Conservation (phyloP, 306 rosid genomes). For the Mucuna pruriens region DNA sequence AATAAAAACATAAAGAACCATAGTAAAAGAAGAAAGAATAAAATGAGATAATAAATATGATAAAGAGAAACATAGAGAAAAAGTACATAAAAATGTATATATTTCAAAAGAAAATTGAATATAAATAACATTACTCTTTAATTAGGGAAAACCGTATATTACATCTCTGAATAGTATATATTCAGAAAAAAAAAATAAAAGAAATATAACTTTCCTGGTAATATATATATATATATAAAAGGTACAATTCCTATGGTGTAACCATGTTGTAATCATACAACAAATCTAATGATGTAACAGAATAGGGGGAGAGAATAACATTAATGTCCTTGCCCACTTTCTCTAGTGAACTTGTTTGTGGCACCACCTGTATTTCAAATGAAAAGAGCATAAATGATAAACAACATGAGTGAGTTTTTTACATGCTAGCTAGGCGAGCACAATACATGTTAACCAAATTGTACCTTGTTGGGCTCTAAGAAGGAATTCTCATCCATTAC, state of each 20-base stretch:
- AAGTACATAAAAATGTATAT: too few relatives aligned
- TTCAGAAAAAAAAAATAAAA: too few relatives aligned
- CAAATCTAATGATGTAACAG: slow-evolving; percentile 61
- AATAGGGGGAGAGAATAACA: slow-evolving; percentile 45
- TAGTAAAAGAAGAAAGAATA: too few relatives aligned
- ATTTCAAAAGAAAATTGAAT: too few relatives aligned
- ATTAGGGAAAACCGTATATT: too few relatives aligned
- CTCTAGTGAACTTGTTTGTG: slow-evolving; percentile 34
- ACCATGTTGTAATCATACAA: not conserved
- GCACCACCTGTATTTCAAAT: slow-evolving; percentile 48
- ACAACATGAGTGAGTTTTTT: not conserved
- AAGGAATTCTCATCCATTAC: slow-evolving; percentile 76
- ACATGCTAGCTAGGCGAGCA: not conserved
- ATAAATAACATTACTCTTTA: too few relatives aligned
- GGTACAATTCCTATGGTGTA: not conserved
- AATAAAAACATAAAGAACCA: too few relatives aligned
- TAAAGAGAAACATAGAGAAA: too few relatives aligned
- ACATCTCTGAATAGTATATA: too few relatives aligned
- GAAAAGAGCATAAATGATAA: not conserved
- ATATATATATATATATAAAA: too few relatives aligned
- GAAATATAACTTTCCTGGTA: too few relatives aligned
- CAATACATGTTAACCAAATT: not conserved
- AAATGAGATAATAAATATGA: too few relatives aligned
- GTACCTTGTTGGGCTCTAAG: slow-evolving; percentile 60
- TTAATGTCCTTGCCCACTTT: slow-evolving; percentile 47